A percentile compares a stretch with the other conserved stretches of the same genome.
phyloP scores from a whole-genome alignment of 768 basidiomycete genomes.

The Xerocomellus chrysenteron region DNA sequence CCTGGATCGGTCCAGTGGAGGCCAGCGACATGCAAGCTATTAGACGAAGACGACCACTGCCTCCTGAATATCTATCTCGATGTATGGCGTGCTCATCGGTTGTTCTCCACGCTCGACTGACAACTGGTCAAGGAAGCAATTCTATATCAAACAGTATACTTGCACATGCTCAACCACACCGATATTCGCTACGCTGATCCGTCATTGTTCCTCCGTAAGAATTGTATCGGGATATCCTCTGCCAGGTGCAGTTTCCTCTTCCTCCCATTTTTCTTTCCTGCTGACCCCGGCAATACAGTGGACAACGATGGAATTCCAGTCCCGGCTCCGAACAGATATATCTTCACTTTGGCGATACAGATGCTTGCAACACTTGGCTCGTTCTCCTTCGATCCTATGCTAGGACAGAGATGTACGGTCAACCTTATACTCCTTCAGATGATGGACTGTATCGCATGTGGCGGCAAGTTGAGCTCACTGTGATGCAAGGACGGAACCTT shows the following conservation, averaged over 20 bases:
- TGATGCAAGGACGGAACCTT: slow-evolving; percentile 74
- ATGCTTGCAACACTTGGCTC: slow-evolving; percentile 72
- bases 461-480: slow-evolving; percentile 73
- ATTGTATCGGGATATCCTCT: slow-evolving; percentile 72
- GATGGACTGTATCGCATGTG: slow-evolving; percentile 87
- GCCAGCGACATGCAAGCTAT: slow-evolving; percentile 66
- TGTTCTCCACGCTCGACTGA: slow-evolving; percentile 9
- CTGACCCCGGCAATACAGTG: slow-evolving; percentile 36
- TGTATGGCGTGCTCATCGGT: slow-evolving; percentile 40
- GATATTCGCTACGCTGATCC: slow-evolving; percentile 77
- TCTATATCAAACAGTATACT: slow-evolving; percentile 69
- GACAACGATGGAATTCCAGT: slow-evolving; percentile 58
- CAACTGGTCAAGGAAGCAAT: slow-evolving; percentile 55
- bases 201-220: slow-evolving; percentile 74
- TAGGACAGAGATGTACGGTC: slow-evolving; percentile 74
- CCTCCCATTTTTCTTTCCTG: slow-evolving; percentile 2
- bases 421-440: slow-evolving; percentile 49
- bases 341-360: slow-evolving; percentile 65
- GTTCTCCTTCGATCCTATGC: slow-evolving; percentile 80
- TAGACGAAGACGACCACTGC: slow-evolving; percentile 66
- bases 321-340: slow-evolving; percentile 65
- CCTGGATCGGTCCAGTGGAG: slow-evolving; percentile 66
- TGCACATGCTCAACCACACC: slow-evolving; percentile 73
- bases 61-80: slow-evolving; percentile 74
- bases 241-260: slow-evolving; percentile 43